Evolutionary conservation across 2,329 filamentous ascomycete genomes (phyloP).

Genomic region (Aurifilum marmelostoma): DNA sequence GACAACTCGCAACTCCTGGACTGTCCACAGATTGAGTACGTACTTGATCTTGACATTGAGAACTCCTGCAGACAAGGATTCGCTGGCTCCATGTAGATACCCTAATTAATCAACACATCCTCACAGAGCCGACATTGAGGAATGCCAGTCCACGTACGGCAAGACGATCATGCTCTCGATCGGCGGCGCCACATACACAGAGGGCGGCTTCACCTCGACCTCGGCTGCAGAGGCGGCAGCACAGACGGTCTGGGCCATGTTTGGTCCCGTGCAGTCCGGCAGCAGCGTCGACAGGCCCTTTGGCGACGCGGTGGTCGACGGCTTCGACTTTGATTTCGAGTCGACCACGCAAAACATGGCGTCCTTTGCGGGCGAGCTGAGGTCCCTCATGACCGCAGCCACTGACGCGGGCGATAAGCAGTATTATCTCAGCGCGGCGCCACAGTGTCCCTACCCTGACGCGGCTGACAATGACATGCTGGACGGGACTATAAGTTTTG

Average conservation of each 20-base stretch:
- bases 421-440: constrained; percentile 66
- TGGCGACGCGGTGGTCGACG: constrained; percentile 66
- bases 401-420: constrained; percentile 50
- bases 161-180: constrained; percentile 76
- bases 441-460: constrained; percentile 71
- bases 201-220: constrained; percentile 65
- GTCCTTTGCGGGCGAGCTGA: constrained; percentile 62
- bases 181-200: constrained; percentile 70
- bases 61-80: no score
- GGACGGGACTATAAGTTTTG: constrained; percentile 56
- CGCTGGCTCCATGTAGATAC: no score
- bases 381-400: constrained; percentile 56
- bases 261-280: constrained; percentile 58
- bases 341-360: constrained; percentile 60
- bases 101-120: not conserved
- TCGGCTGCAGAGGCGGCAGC: constrained; percentile 59
- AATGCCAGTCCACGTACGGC: constrained; percentile 63
- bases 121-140: constrained; percentile 51
- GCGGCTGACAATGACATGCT: constrained; percentile 60
- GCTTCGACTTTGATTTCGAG: constrained; percentile 80
- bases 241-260: constrained; percentile 69
- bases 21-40: constrained; percentile 68
- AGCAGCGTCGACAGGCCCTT: constrained; percentile 64
- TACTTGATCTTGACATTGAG: constrained; percentile 15
- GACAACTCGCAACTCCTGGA: constrained; percentile 61